Percentiles rank a stretch among this genome's conserved stretches.
These are phyloP conservation scores for Talaromyces sp. DNA, from an alignment of 2,329 filamentous ascomycete species.

Conservation along the genomic window DNA sequence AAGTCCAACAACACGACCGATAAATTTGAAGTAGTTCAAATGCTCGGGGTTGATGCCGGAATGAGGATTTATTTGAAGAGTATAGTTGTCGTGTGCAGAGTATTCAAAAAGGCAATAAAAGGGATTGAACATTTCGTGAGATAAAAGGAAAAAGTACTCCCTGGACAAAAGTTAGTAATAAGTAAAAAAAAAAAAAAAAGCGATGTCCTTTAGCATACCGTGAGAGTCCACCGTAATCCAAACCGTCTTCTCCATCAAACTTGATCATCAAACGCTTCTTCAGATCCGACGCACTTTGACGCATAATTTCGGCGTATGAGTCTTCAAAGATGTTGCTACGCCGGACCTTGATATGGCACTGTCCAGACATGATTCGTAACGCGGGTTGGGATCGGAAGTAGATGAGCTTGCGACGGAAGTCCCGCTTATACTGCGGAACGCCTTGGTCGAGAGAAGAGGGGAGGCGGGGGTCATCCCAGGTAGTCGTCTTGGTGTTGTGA, in stretches of 20 bases:
- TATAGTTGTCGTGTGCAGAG: constrained; percentile 99
- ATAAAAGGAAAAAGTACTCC: constrained; percentile 99
- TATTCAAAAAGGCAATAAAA: constrained; percentile 99
- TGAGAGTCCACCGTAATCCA: constrained; percentile 96
- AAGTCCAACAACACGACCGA: constrained; percentile 90
- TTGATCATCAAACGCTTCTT: constrained; percentile 99
- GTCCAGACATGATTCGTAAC: constrained; percentile 88
- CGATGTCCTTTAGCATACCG: constrained; percentile 42
- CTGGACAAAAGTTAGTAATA: constrained; percentile 40
- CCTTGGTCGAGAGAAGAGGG: constrained; percentile 97
- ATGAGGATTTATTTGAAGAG: constrained; percentile 98
- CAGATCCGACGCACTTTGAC: constrained; percentile 88
- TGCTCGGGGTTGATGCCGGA: constrained; percentile 99
- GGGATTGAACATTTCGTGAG: constrained; percentile 99
- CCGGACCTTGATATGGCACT: constrained; percentile 97
- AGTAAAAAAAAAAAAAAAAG: neutral
- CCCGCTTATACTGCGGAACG: constrained; percentile 98
- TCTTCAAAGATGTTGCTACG: constrained; percentile 98
- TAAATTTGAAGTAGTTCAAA: constrained; percentile 99
- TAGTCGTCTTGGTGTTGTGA: constrained; percentile 99
- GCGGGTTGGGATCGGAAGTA: constrained; percentile 99
- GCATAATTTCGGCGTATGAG: constrained; percentile 96
- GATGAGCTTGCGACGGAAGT: constrained; percentile 95
- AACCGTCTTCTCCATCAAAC: constrained; percentile 95
- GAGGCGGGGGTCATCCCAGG: constrained; percentile 94